These are phyloP conservation scores for Coemansia sp. DNA, from an alignment of 192 early-diverging fungal species.

Conservation along the genomic window DNA sequence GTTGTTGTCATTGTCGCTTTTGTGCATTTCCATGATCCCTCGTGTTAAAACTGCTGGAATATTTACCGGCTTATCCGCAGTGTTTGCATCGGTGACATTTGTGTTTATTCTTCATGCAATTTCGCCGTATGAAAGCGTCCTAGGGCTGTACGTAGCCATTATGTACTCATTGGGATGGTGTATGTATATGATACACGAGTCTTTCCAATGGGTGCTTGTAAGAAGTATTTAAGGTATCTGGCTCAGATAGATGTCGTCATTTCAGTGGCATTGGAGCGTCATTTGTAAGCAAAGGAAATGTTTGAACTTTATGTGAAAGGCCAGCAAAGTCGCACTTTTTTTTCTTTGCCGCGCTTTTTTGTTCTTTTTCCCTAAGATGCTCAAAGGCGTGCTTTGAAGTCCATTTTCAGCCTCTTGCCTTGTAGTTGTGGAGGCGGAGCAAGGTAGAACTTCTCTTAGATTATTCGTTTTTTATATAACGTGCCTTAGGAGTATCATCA, in stretches of 20 bases:
- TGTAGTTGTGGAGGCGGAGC: too few relatives aligned
- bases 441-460: too few relatives aligned
- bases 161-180: not conserved
- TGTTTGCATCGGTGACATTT: not conserved
- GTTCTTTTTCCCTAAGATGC: too few relatives aligned
- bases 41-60: not conserved
- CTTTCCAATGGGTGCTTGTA: not conserved
- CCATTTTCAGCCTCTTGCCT: too few relatives aligned
- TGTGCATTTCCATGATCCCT: not conserved
- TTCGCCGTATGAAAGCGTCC: not conserved
- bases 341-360: too few relatives aligned
- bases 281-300: too few relatives aligned
- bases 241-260: not conserved
- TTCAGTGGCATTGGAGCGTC: too few relatives aligned
- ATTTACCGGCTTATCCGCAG: not conserved
- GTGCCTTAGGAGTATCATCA: too few relatives aligned
- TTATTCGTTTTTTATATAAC: too few relatives aligned
- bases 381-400: too few relatives aligned
- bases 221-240: not conserved
- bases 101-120: not conserved
- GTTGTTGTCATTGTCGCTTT: not conserved
- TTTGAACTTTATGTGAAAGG: too few relatives aligned
- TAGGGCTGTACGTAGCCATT: not conserved
- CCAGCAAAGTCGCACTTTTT: too few relatives aligned
- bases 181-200: slow-evolving; percentile 2